phyloP scores from a whole-genome alignment of 148 eudicot genomes.

The Chenopodium formosanum region DNA sequence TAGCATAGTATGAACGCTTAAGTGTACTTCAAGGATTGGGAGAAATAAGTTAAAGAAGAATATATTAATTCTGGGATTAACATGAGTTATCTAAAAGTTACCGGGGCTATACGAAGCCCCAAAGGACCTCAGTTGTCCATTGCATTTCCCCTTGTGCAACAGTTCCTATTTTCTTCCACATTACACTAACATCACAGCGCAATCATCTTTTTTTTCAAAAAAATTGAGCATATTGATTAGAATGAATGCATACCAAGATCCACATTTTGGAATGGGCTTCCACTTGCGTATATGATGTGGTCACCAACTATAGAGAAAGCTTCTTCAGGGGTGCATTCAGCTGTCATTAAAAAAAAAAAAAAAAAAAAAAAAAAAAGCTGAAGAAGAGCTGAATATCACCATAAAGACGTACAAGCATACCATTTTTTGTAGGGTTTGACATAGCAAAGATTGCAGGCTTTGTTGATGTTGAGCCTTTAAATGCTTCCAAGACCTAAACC shows the following conservation, averaged over 20 bases:
- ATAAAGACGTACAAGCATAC: slow-evolving; percentile 28
- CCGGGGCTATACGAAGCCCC: not conserved
- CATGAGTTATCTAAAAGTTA: not conserved
- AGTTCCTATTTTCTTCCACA: not conserved
- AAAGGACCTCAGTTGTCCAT: no score
- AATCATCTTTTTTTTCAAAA: not conserved
- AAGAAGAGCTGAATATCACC: no score
- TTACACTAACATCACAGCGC: not conserved
- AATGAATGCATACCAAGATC: slow-evolving; percentile 67
- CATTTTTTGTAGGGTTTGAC: slow-evolving; percentile 97
- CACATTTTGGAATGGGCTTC: slow-evolving; percentile 88
- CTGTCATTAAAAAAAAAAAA: slow-evolving; percentile 32
- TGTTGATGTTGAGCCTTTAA: slow-evolving; percentile 78
- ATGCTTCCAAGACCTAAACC: slow-evolving; percentile 80
- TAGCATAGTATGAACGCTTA: not conserved
- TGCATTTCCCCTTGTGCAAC: not conserved
- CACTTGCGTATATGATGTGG: slow-evolving; percentile 79
- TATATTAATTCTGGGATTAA: not conserved
- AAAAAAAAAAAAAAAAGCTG: no score
- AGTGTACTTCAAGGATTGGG: not conserved
- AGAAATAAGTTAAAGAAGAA: not conserved
- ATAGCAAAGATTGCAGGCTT: slow-evolving; percentile 95
- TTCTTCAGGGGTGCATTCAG: slow-evolving; percentile 98
- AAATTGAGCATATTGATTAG: not conserved
- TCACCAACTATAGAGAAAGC: slow-evolving; percentile 90